Percentiles rank a stretch among this genome's conserved stretches.
Evolutionary conservation across 23 red algal genomes (phyloP).

Genomic region (Agarophyton chilense): DNA sequence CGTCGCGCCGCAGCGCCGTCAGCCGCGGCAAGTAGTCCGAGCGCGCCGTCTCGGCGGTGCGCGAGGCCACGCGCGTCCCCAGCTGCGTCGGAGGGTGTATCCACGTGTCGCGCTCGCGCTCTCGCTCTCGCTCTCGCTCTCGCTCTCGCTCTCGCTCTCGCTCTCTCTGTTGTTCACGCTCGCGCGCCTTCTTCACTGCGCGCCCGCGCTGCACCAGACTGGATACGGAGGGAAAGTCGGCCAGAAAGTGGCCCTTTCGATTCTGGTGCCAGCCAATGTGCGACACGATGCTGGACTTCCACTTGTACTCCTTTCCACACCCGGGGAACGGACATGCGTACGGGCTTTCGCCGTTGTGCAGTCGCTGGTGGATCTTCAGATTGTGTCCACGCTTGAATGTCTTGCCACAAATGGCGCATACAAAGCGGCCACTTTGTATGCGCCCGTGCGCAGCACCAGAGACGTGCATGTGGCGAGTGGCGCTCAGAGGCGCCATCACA

Average conservation of each 20-base stretch:
- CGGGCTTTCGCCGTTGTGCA: constrained; percentile 55
- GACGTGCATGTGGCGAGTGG: no score
- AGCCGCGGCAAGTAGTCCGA: no score
- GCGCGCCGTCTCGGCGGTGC: no score
- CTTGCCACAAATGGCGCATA: constrained; percentile 35
- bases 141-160: no score
- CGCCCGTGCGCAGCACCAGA: background rate
- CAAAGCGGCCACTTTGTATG: background rate
- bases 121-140: no score
- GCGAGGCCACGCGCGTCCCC: no score
- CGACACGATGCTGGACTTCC: constrained; percentile 74
- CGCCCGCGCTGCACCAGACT: background rate
- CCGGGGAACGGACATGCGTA: constrained; percentile 49
- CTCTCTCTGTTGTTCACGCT: background rate
- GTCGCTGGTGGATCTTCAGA: constrained; percentile 64
- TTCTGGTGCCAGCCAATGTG: constrained; percentile 58
- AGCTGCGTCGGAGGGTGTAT: no score
- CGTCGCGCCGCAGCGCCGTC: no score
- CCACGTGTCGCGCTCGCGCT: no score
- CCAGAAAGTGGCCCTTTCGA: background rate
- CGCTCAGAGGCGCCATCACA: no score
- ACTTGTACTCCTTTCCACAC: constrained; percentile 57
- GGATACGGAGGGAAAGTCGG: background rate
- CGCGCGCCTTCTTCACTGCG: background rate
- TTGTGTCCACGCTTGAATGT: constrained; percentile 68